A percentile compares a stretch with the other conserved stretches of the same genome.
Conservation (phyloP, 192 early-diverging fungal species). For the Endogone sp. region DNA sequence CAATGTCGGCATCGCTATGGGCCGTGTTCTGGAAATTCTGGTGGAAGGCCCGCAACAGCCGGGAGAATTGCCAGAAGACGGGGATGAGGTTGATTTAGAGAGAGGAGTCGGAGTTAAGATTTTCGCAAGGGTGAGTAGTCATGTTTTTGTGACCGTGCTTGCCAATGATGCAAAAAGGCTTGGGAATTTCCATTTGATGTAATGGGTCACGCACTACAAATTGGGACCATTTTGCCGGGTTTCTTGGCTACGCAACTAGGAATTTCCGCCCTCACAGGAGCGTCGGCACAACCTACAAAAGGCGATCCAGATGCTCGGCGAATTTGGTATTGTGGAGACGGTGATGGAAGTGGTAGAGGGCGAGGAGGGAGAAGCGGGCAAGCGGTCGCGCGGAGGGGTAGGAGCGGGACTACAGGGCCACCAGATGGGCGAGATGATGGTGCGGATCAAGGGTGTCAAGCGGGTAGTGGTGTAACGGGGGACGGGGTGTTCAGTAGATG, state of each 20-base stretch:
- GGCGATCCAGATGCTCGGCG: conserved; percentile 12
- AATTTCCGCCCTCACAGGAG: conserved; percentile 17
- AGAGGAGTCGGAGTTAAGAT: conserved; percentile 5
- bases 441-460: conserved; percentile 14
- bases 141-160: not conserved
- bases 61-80: not conserved
- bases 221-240: too few relatives aligned
- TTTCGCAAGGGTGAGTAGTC: conserved; percentile 3
- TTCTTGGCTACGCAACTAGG: too few relatives aligned
- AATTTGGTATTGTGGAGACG: conserved; percentile 12
- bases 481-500: too few relatives aligned
- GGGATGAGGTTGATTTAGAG: conserved; percentile 4
- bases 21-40: conserved; percentile 19
- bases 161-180: too few relatives aligned
- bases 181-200: too few relatives aligned
- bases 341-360: conserved; percentile 10
- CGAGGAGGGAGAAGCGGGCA: not conserved
- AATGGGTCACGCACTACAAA: too few relatives aligned
- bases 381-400: not conserved
- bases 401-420: too few relatives aligned
- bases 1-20: conserved; percentile 11
- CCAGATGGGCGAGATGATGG: conserved; percentile 19
- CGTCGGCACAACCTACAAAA: conserved; percentile 14
- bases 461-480: conserved; percentile 3
- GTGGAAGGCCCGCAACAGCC: too few relatives aligned